Evolutionary conservation across 208 protist genomes (phyloP).

Genomic region (Leptomonas pyrrhocoris): DNA sequence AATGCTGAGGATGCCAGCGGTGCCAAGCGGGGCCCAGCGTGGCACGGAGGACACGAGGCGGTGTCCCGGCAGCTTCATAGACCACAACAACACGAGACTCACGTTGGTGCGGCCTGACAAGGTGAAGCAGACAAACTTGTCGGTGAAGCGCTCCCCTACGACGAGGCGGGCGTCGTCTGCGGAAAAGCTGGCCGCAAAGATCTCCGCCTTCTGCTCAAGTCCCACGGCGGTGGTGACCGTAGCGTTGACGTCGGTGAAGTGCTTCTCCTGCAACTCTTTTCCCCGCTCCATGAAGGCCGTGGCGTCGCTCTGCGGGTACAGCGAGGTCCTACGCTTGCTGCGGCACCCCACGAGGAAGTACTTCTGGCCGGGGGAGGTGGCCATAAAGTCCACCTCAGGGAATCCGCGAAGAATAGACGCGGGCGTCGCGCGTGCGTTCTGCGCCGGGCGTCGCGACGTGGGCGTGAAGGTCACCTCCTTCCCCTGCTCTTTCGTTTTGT

Average conservation of each 20-base stretch:
- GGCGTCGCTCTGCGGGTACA: slow-evolving; percentile 59
- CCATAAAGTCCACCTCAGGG: slow-evolving; percentile 62
- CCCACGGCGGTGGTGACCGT: slow-evolving; percentile 38
- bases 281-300: slow-evolving; percentile 51
- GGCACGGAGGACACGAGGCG: slow-evolving; percentile 73
- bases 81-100: slow-evolving; percentile 38
- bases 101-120: slow-evolving; percentile 45
- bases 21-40: slow-evolving; percentile 44
- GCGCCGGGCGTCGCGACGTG: slow-evolving; percentile 28
- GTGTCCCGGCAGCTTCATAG: slow-evolving; percentile 61
- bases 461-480: slow-evolving; percentile 21
- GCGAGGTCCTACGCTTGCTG: slow-evolving; percentile 58
- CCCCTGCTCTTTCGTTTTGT: neutral
- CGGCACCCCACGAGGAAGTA: slow-evolving; percentile 70
- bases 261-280: slow-evolving; percentile 63
- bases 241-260: slow-evolving; percentile 48
- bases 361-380: slow-evolving; percentile 61
- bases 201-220: slow-evolving; percentile 55
- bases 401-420: slow-evolving; percentile 60
- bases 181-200: slow-evolving; percentile 60
- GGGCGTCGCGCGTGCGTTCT: slow-evolving; percentile 28
- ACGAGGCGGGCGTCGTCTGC: slow-evolving; percentile 54
- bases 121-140: slow-evolving; percentile 64
- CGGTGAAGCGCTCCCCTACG: slow-evolving; percentile 67
- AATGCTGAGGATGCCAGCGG: slow-evolving; percentile 56